Evolutionary conservation across 176 grass and related monocot genomes (phyloP), one percentile per base, ranked within the genome.

Genomic region (Lolium multiflorum): DNA sequence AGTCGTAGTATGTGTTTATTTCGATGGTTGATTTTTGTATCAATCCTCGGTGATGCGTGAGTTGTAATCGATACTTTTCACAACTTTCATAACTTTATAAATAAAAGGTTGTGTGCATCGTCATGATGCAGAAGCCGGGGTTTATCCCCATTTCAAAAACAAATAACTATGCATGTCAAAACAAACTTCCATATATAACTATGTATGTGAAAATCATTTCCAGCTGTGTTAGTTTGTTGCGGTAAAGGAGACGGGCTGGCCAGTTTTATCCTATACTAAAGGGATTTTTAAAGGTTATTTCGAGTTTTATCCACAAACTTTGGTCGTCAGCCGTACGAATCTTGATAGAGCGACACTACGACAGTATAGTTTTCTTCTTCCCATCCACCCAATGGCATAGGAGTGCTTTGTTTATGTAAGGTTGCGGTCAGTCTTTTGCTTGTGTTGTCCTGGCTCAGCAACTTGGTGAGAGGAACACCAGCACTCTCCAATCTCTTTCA

Each of bases 401-500:
- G 74, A 52, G 16, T 35, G 39, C 3, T 47, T 82, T 88, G 17
- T 22, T 46, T 58, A 67, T 12, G 38, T 3, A 21, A 2, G 9
- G 61, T 48, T 76, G 51, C 72, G 9, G 22, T 5, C 2, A 24
- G 4, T 28, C 17, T 66, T 66, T 13, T 66, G 28, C 17, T 13
- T 37, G 56, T 37, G 24, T 25, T 76, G 61, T 82, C 80, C 22
- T 37, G 18, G 31, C 65, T 16, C 12, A 11, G 20, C 46, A 15
- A 66, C 78, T 88, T 59, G 38, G 37, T 20, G 71, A 25, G 20
- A 50, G 26, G 25, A 67, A 35, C 9, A 31, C 4, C 41, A 57
- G 3, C 14, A 50, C 61, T 21, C 8, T 69, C 60, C 71, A 12
- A 70, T 77, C 72, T 68, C 86, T 88, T 68, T 83, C 72, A 0